Conservation (phyloP, 2,329 filamentous ascomycete genomes). For the Phialophora tarda region DNA sequence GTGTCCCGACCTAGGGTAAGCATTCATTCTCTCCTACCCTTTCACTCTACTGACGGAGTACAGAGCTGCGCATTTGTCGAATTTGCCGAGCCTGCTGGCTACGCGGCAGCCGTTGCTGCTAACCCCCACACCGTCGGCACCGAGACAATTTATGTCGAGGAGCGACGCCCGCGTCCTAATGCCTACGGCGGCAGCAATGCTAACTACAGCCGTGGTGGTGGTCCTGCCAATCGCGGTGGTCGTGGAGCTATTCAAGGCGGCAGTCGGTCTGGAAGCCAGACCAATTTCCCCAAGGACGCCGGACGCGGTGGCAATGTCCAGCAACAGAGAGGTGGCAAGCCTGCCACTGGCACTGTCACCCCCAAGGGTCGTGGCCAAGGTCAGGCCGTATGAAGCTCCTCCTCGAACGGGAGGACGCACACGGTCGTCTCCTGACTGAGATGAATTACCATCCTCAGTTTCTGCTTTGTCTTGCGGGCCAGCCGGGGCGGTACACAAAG, state of each 20-base stretch:
- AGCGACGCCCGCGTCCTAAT: conserved; percentile 77
- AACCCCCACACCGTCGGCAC: conserved; percentile 86
- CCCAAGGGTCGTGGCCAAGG: conserved; percentile 54
- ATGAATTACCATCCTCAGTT: conserved; percentile 13
- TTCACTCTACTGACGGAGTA: conserved; percentile 35
- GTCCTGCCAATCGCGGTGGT: conserved; percentile 67
- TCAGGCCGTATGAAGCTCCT: conserved; percentile 48
- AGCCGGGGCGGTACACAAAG: conserved; percentile 30
- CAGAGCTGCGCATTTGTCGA: conserved; percentile 98
- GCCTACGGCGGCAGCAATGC: conserved; percentile 69
- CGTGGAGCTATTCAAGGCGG: conserved; percentile 40
- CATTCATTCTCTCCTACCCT: conserved; percentile 10
- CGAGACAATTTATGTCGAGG: conserved; percentile 84
- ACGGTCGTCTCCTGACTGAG: conserved; percentile 1
- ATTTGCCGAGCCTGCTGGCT: conserved; percentile 79
- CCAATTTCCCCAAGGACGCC: conserved; percentile 70
- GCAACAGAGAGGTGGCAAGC: conserved; percentile 65
- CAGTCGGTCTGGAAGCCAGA: conserved; percentile 66
- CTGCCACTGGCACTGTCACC: conserved; percentile 59
- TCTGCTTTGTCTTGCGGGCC: conserved; percentile 25
- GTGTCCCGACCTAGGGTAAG: conserved; percentile 76
- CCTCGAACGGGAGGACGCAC: not conserved
- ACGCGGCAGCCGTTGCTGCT: conserved; percentile 78
- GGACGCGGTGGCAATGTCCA: conserved; percentile 69
- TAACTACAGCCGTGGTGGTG: conserved; percentile 65